Base-by-base conservation (phyloP, 495 filamentous ascomycete genomes). In the Penicillium desertorum region DNA sequence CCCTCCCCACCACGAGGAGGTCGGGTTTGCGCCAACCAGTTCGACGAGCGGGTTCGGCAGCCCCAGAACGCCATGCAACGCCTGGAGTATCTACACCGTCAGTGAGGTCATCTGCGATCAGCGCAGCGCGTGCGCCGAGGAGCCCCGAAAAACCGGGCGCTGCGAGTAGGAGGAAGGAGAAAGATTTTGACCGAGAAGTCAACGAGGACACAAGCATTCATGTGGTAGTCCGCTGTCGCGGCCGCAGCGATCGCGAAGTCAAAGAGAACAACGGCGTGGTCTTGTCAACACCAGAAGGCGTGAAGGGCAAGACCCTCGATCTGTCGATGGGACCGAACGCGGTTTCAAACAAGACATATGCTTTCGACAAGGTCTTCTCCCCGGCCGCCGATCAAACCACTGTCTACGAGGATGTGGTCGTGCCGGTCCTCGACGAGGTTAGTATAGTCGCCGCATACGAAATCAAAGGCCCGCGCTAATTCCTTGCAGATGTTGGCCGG, bases 301-400 rank as follows among this genome's bases (percentile, higher is more conserved):
- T 91, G 23, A 91, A 88, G 62, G 92, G 92, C 6, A 91, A 88
- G 61, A 79, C 78, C 34, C 84, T 98, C 27, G 86, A 93, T 54
- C 72, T 98, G 36, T 92, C 90, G 3, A 96, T 98, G 91, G 94
- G 92, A 22, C 88, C 91, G 12, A 94, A 85, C 69, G 87, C 92
- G 34, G 72, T 97, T 42, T 95, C 90, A 71, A 96, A 98, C 69
- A 98, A 98, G 75, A 88, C 90, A 2, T 98, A 98, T 69, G 86
- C 88, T 56, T 98, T 98, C 66, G 94, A 98, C 71, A 92, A 91
- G 60, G 95, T 97, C 46, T 98, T 98, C 68, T 96, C 94, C 0
- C 90, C 91, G 8, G 94, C 94, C 2, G 93, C 95, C 6, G 95
- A 98, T 65, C 94, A 98, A 70, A 79, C 77, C 36, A 91, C 92